A percentile compares a stretch with the other conserved stretches of the same genome.
Conservation (phyloP, 306 rosid genomes). For the Rosa rugosa region DNA sequence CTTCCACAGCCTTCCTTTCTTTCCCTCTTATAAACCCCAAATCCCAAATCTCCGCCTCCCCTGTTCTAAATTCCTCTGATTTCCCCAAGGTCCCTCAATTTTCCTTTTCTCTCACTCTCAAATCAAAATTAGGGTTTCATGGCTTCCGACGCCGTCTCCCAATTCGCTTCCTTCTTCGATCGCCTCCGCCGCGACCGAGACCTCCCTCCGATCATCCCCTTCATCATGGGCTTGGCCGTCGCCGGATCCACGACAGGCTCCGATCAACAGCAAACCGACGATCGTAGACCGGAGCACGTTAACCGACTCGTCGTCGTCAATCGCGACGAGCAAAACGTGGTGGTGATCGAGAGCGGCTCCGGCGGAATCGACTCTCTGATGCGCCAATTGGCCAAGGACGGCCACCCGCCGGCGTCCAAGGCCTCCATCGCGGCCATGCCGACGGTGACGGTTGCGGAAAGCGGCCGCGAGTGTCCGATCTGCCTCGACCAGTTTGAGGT, state of each 20-base stretch:
- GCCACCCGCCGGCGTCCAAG: slow-evolving; percentile 75
- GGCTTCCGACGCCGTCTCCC: slow-evolving; percentile 55
- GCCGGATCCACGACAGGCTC: slow-evolving; percentile 6
- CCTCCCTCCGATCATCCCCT: slow-evolving; percentile 53
- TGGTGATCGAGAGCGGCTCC: slow-evolving; percentile 57
- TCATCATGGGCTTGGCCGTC: slow-evolving; percentile 49
- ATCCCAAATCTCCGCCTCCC: fast-evolving
- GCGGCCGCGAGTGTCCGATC: slow-evolving; percentile 57
- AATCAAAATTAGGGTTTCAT: slow-evolving; percentile 18
- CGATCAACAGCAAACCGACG: slow-evolving; percentile 16
- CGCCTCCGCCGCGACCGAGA: slow-evolving; percentile 47
- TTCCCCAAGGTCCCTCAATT: not conserved
- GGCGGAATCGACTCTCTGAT: slow-evolving; percentile 50
- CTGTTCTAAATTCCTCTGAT: not conserved
- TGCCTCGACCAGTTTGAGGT: slow-evolving; percentile 70
- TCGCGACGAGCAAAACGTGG: slow-evolving; percentile 54
- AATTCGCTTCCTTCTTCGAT: slow-evolving; percentile 44
- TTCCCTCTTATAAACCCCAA: not conserved
- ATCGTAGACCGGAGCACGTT: not conserved
- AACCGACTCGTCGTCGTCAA: slow-evolving; percentile 60
- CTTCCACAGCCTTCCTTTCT: slow-evolving; percentile 53
- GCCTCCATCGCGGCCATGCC: slow-evolving; percentile 65
- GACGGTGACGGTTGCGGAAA: slow-evolving; percentile 37
- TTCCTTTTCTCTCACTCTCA: not conserved
- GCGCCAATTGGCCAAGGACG: slow-evolving; percentile 42